Evolutionary conservation across 108 stramenopile genomes (phyloP).

Genomic region (Skeletonema marinoi): DNA sequence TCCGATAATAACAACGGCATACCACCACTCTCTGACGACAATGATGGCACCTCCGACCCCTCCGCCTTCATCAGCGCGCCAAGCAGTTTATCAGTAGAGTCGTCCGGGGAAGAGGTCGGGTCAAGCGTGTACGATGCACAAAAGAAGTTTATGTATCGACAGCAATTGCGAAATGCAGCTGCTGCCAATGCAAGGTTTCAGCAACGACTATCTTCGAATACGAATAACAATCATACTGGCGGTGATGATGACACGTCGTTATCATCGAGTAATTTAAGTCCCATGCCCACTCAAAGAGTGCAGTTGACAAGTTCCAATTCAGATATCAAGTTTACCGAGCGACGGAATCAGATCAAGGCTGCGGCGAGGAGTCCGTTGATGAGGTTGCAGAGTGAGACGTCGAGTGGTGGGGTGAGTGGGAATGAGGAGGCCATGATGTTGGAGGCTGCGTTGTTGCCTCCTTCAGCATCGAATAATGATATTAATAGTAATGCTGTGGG

Average conservation of each 20-base stretch:
- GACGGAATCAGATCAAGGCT: slow-evolving; percentile 21
- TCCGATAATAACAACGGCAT: too few species aligned
- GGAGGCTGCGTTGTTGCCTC: not conserved
- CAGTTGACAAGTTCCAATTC: slow-evolving; percentile 16
- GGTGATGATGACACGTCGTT: slow-evolving; percentile 15
- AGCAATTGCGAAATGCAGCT: not conserved
- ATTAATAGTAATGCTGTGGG: not conserved
- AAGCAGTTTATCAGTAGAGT: not conserved
- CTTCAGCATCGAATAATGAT: not conserved
- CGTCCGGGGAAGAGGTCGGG: not conserved
- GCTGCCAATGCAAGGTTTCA: not conserved
- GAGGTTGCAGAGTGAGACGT: not conserved
- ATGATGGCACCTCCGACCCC: not conserved
- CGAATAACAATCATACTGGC: not conserved
- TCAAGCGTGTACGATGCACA: not conserved
- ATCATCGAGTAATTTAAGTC: slow-evolving; percentile 22
- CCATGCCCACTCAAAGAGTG: slow-evolving; percentile 15
- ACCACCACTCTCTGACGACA: too few species aligned
- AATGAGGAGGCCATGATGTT: not conserved
- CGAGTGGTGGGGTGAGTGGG: not conserved
- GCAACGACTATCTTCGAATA: not conserved
- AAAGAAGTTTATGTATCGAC: not conserved
- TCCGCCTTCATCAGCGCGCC: slow-evolving; percentile 39
- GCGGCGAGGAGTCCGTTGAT: not conserved
- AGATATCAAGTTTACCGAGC: not conserved